A percentile compares a stretch with the other conserved stretches of the same genome.
Evolutionary conservation across 495 filamentous ascomycete species (phyloP).

Genomic region (Polyplosphaeria fusca): DNA sequence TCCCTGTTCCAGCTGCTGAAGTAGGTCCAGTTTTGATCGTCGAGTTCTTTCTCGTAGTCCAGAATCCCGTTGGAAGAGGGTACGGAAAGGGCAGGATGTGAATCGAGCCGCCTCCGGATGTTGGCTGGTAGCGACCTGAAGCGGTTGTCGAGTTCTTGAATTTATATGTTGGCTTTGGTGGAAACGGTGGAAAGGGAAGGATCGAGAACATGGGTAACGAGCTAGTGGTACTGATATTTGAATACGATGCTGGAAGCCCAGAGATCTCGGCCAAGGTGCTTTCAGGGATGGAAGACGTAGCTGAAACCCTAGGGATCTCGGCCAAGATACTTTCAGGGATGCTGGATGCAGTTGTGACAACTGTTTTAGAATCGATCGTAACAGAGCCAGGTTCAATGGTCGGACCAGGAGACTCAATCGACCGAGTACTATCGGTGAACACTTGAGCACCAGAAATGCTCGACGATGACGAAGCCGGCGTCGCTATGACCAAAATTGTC

Average conservation of each 20-base stretch:
- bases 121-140: background rate
- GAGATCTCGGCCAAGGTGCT: too few relatives aligned
- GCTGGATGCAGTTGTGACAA: too few relatives aligned
- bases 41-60: too few relatives aligned
- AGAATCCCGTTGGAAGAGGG: too few relatives aligned
- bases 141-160: background rate
- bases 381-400: background rate
- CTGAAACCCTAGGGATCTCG: too few relatives aligned
- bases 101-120: background rate
- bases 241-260: background rate
- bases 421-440: background rate
- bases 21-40: too few relatives aligned
- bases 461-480: background rate
- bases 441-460: too few relatives aligned
- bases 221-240: background rate
- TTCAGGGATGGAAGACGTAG: background rate
- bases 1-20: too few relatives aligned
- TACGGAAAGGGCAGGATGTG: constrained; percentile 1
- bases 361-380: background rate
- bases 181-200: background rate
- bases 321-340: too few relatives aligned
- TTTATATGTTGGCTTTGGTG: background rate
- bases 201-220: background rate
- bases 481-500: background rate
- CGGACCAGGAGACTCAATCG: background rate